Percentiles rank a stretch among this genome's conserved stretches.
Conservation (phyloP, 768 basidiomycete species). For the Coprinellus micaceus region DNA sequence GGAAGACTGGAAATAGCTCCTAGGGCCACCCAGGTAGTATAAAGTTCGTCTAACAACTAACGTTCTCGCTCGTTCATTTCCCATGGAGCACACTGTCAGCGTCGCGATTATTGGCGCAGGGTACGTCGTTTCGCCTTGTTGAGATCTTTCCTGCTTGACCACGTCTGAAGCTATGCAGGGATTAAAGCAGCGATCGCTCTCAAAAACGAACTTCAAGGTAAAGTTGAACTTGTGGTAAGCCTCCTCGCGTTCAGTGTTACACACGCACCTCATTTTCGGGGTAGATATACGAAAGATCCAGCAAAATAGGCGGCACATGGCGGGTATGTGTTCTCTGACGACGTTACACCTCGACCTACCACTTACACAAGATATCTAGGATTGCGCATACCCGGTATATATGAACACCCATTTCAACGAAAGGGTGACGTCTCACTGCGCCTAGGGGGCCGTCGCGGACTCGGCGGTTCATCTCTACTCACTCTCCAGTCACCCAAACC, state of each 20-base stretch:
- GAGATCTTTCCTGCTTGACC: not conserved
- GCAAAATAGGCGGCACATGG: not conserved
- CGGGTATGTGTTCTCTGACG: not conserved
- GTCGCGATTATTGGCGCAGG: slow-evolving; percentile 1
- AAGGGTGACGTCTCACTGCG: not conserved
- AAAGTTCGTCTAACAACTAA: not conserved
- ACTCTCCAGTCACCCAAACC: not conserved
- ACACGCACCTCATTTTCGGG: not conserved
- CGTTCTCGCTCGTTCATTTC: not conserved
- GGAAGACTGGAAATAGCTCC: no score
- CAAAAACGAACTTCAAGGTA: not conserved
- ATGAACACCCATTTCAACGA: not conserved
- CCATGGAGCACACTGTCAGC: not conserved
- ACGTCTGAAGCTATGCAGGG: not conserved
- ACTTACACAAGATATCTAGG: not conserved
- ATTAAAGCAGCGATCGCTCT: not conserved
- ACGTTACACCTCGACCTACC: not conserved
- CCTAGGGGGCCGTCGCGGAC: not conserved
- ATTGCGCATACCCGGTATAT: not conserved
- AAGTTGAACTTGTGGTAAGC: not conserved
- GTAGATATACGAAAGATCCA: not conserved
- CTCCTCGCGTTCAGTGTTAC: not conserved
- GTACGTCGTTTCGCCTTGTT: not conserved
- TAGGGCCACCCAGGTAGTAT: no score
- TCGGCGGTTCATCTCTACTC: not conserved